phyloP scores from a whole-genome alignment of 495 filamentous ascomycete species.

The Letharia lupina region DNA sequence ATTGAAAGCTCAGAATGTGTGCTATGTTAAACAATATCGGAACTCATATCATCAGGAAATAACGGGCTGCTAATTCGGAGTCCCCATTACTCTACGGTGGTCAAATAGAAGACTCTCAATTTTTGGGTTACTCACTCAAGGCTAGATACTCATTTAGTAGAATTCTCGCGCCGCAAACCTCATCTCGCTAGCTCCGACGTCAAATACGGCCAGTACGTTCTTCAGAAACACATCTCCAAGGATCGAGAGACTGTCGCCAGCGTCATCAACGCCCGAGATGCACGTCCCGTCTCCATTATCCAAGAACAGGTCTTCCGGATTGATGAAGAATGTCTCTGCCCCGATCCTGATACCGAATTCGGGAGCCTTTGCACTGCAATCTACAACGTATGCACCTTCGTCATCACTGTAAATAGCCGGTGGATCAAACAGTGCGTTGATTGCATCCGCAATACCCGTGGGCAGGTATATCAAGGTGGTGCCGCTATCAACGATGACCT shows the following conservation, averaged over 20 bases:
- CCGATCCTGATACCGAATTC: conserved; percentile 44
- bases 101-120: background rate
- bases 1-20: background rate
- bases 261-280: conserved; percentile 38
- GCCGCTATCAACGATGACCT: conserved; percentile 37
- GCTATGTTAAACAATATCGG: background rate
- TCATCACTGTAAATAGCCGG: conserved; percentile 40
- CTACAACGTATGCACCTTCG: conserved; percentile 44
- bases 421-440: conserved; percentile 48
- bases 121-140: background rate
- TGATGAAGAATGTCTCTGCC: conserved; percentile 43
- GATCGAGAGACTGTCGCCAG: conserved; percentile 41
- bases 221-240: conserved; percentile 57
- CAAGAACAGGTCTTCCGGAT: conserved; percentile 48
- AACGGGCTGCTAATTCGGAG: background rate
- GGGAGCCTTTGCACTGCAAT: conserved; percentile 48
- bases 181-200: conserved; percentile 31
- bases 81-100: background rate
- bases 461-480: conserved; percentile 38
- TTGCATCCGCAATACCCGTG: conserved; percentile 36
- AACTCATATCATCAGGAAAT: background rate
- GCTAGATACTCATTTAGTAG: conserved; percentile 4
- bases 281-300: conserved; percentile 34
- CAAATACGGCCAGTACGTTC: conserved; percentile 45
- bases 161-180: conserved; percentile 28